These are phyloP conservation scores for Glutinoglossum americanum DNA, from an alignment of 495 filamentous ascomycete species.

Conservation along the genomic window DNA sequence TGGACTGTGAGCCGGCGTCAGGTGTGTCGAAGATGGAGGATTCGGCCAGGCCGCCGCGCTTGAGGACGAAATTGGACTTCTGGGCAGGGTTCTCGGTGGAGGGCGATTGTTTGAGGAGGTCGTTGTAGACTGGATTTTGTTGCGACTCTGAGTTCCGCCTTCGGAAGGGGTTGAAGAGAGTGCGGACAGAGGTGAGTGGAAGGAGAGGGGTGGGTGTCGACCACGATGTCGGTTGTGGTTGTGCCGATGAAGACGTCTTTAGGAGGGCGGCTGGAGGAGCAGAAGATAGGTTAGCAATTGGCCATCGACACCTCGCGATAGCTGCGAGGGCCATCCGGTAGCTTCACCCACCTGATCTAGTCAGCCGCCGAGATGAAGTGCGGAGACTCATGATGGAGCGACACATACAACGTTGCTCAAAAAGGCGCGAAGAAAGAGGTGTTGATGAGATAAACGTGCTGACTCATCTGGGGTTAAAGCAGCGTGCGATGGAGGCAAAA, in stretches of 20 bases:
- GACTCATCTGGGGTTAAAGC: neutral
- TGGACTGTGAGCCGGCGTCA: conserved; percentile 10
- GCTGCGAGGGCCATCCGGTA: neutral
- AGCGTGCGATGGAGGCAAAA: neutral
- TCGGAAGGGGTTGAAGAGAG: conserved; percentile 2
- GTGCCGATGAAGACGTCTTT: neutral
- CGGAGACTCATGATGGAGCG: conserved; percentile 15
- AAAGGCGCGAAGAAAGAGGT: neutral
- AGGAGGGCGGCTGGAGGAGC: neutral
- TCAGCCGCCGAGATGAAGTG: conserved; percentile 12
- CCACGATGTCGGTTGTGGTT: conserved; percentile 2
- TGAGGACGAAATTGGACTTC: neutral
- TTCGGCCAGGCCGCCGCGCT: conserved; percentile 19
- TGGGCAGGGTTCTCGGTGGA: neutral
- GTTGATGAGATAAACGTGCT: too few relatives aligned
- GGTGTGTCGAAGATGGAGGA: conserved; percentile 42
- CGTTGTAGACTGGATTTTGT: conserved; percentile 11
- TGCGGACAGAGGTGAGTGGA: conserved; percentile 2
- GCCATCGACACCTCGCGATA: neutral
- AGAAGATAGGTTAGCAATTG: neutral
- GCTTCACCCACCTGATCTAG: conserved; percentile 10
- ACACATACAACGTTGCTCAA: conserved; percentile 5
- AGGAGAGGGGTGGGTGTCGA: neutral
- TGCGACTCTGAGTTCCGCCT: conserved; percentile 6
- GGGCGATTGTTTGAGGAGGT: conserved; percentile 17